phyloP scores from a whole-genome alignment of 768 basidiomycete species.

The Mycena maculata region DNA sequence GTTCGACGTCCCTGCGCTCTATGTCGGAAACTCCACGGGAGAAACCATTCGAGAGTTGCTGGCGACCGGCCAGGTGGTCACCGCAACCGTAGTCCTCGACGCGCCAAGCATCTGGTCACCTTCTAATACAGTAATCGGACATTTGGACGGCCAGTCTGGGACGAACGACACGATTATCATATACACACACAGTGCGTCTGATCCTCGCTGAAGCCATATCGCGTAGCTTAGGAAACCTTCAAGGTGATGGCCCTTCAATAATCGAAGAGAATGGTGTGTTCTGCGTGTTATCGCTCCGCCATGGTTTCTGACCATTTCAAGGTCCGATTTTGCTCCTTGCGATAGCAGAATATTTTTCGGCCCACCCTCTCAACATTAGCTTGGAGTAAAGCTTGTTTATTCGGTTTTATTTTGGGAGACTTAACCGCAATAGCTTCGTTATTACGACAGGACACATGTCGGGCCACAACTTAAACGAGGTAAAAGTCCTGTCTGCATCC shows the following conservation, averaged over 20 bases:
- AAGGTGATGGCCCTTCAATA: conserved; percentile 45
- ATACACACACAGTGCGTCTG: conserved; percentile 45
- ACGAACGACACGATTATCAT: conserved; percentile 40
- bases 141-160: conserved; percentile 35
- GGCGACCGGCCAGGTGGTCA: conserved; percentile 31
- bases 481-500: too few species aligned
- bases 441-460: conserved; percentile 47
- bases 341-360: conserved; percentile 45
- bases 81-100: conserved; percentile 45
- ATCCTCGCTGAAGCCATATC: neutral
- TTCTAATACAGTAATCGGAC: conserved; percentile 40
- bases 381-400: conserved; percentile 37
- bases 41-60: conserved; percentile 41
- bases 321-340: conserved; percentile 45
- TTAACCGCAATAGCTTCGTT: conserved; percentile 37
- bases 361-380: conserved; percentile 40
- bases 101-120: conserved; percentile 40
- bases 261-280: conserved; percentile 45
- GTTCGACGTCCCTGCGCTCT: conserved; percentile 44
- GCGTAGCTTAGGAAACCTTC: neutral
- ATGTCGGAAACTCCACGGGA: conserved; percentile 46
- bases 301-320: conserved; percentile 3
- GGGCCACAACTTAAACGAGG: conserved; percentile 43
- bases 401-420: neutral
- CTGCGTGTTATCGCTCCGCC: neutral